These are phyloP conservation scores for Hypholoma fasciculare DNA, from an alignment of 768 basidiomycete species.

Conservation along the genomic window DNA sequence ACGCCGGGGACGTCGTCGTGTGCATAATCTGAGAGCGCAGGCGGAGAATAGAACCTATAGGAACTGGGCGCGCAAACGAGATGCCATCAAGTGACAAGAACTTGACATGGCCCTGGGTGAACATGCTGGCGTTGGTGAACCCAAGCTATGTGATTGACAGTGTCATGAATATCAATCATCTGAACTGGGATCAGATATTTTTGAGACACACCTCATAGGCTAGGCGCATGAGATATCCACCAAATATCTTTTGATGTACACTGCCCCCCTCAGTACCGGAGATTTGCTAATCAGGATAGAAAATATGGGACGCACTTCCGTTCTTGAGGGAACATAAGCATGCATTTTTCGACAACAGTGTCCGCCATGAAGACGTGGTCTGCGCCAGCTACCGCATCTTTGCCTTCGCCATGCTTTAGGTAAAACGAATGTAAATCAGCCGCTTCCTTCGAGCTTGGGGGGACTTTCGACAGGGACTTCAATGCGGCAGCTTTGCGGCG, in stretches of 20 bases:
- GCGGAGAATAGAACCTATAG: slow-evolving; percentile 80
- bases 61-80: slow-evolving; percentile 77
- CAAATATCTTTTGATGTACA: slow-evolving; percentile 83
- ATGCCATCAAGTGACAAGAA: slow-evolving; percentile 83
- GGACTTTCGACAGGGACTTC: slow-evolving; percentile 67
- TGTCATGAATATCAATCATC: not conserved
- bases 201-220: slow-evolving; percentile 62
- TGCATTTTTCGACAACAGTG: slow-evolving; percentile 64
- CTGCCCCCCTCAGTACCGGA: slow-evolving; percentile 31
- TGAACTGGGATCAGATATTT: not conserved
- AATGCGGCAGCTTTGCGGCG: slow-evolving; percentile 53
- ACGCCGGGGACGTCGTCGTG: slow-evolving; percentile 47
- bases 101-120: slow-evolving; percentile 63
- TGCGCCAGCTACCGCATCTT: slow-evolving; percentile 14
- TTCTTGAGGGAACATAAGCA: slow-evolving; percentile 86
- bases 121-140: slow-evolving; percentile 68
- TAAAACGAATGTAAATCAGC: slow-evolving; percentile 68
- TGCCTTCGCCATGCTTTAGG: slow-evolving; percentile 50
- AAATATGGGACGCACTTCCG: slow-evolving; percentile 56
- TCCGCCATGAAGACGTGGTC: slow-evolving; percentile 76
- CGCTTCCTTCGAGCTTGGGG: slow-evolving; percentile 72
- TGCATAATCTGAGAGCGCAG: slow-evolving; percentile 72
- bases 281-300: not conserved
- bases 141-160: slow-evolving; percentile 50
- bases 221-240: slow-evolving; percentile 66